phyloP scores from a whole-genome alignment of 116 monocot genomes.

The Cymodocea nodosa region DNA sequence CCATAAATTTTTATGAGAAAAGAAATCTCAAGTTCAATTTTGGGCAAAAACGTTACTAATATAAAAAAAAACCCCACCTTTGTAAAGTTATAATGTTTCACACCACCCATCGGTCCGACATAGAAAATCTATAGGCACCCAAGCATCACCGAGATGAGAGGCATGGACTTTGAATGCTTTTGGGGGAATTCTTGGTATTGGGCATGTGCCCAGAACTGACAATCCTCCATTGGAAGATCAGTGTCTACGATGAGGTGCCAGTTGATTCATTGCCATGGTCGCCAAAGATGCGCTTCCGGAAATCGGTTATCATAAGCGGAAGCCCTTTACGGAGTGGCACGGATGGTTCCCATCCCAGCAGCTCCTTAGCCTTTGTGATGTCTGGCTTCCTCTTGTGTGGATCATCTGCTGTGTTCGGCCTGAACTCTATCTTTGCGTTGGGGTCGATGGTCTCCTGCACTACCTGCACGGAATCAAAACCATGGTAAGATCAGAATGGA shows the following conservation, averaged over 20 bases:
- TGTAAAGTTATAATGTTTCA: too few relatives aligned
- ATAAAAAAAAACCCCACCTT: too few relatives aligned
- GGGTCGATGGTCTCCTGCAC: slow-evolving; percentile 79
- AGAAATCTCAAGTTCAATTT: too few relatives aligned
- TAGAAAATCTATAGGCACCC: too few relatives aligned
- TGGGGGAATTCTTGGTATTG: too few relatives aligned
- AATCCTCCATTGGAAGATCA: not conserved
- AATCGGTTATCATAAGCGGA: slow-evolving; percentile 77
- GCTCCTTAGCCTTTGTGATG: slow-evolving; percentile 69
- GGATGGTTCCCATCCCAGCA: slow-evolving; percentile 74
- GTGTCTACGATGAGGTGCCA: not conserved
- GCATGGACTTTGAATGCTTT: too few relatives aligned
- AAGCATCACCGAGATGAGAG: too few relatives aligned
- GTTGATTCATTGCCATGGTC: not conserved
- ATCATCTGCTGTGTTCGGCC: slow-evolving; percentile 66
- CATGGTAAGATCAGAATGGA: not conserved
- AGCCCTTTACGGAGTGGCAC: slow-evolving; percentile 66
- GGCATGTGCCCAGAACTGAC: too few relatives aligned
- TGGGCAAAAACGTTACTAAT: too few relatives aligned
- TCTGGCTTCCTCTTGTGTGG: slow-evolving; percentile 83
- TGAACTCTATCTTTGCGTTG: slow-evolving; percentile 60
- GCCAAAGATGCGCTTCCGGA: slow-evolving; percentile 39
- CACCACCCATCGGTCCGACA: too few relatives aligned
- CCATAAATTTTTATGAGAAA: too few relatives aligned
- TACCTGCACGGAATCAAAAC: slow-evolving; percentile 13